Evolutionary conservation across 805 yeast genomes (phyloP), one percentile per base, ranked within the genome.

Genomic region (Metschnikowia orientalis): DNA sequence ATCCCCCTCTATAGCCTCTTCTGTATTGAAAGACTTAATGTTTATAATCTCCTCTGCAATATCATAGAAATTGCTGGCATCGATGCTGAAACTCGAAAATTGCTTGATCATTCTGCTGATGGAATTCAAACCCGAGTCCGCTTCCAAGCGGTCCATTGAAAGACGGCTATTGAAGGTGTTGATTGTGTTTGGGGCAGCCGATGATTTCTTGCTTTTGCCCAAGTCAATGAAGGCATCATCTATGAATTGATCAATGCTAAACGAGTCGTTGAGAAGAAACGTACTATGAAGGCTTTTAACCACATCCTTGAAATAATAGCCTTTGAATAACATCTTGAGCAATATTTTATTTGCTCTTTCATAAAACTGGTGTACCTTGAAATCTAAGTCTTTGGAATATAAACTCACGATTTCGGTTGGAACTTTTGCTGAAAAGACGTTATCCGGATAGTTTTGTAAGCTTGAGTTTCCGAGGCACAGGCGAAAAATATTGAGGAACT

Each of bases 401-500:
- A 65, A 41, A 19, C 48, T 56, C 12, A 44, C 47, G 10, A 66
- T 60, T 1, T 57, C 56, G 4, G 37, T 40, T 8, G 47, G 40
- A 5, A 35, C 22, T 7, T 34, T 14, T 16, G 23, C 30, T 6
- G 29, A 22, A 10, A 37, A 28, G 2, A 61, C 38, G 5, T 28
- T 22, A 28, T 60, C 66, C 13, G 55, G 47, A 13, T 61, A 46
- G 14, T 29, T 35, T 4, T 51, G 51, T 19, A 63, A 52, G 32
- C 57, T 51, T n/a, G 63, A 61, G 3, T 74, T 59, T 0, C 80
- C 81, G 8, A 61, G 56, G 48, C 84, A 78, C 36, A 71, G 77
- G 35, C 75, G 70, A 26, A 83, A 66, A 3, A 90, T 79, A 48
- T 86, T 84, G 35, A 88, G 61, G 46, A 80, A 80, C 56, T 87